A percentile compares a stretch with the other conserved stretches of the same genome.
Evolutionary conservation across 331 rosid species (phyloP).

Genomic region (Cucumis variabilis): DNA sequence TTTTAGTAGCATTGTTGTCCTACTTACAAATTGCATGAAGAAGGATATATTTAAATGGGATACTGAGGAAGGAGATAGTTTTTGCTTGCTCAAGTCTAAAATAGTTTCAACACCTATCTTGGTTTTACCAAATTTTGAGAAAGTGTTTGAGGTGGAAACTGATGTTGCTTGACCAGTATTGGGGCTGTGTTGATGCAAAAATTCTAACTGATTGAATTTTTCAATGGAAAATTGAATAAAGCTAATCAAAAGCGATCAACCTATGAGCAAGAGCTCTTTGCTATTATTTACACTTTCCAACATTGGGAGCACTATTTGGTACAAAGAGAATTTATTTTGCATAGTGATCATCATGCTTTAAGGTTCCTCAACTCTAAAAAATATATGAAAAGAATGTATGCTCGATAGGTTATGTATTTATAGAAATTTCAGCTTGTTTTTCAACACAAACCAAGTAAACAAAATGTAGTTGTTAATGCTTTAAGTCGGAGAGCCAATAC

Average conservation of each 20-base stretch:
- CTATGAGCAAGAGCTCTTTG: not conserved
- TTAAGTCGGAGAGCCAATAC: no score
- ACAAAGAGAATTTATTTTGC: no score
- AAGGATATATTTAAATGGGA: not conserved
- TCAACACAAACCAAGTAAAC: not conserved
- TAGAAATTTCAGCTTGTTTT: not conserved
- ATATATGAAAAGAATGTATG: not conserved
- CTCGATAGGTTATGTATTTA: not conserved
- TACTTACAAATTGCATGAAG: not conserved
- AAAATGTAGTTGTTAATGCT: not conserved
- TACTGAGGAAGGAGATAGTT: not conserved
- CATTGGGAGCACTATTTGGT: no score
- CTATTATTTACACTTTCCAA: no score
- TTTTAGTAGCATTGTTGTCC: not conserved
- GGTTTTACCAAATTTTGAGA: not conserved
- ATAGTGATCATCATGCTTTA: no score
- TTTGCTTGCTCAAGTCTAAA: not conserved
- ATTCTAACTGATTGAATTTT: not conserved
- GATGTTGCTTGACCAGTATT: not conserved
- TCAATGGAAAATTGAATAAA: not conserved
- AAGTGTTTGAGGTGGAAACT: not conserved
- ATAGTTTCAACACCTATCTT: not conserved
- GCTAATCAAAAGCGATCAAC: not conserved
- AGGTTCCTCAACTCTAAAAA: no score
- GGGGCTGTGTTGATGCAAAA: not conserved